Conservation (phyloP, 371 early-diverging fungal species). For the Syncephalastrum sp. region DNA sequence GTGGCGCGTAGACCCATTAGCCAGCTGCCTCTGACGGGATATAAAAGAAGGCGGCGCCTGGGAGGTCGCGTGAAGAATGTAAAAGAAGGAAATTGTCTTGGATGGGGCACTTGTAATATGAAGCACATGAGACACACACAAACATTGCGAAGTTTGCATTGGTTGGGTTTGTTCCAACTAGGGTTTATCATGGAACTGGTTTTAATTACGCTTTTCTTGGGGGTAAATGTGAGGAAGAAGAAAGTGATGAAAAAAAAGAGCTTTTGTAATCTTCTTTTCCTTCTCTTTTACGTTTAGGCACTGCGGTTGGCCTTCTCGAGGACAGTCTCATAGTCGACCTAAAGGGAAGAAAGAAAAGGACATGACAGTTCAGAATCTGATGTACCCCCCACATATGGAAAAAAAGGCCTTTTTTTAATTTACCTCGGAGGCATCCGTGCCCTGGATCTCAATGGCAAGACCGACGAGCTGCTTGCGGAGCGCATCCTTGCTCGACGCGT, state of each 20-base stretch:
- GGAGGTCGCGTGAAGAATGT: too few relatives aligned
- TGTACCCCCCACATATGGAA: constrained; percentile 1
- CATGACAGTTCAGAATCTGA: not conserved
- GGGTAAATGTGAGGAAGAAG: not conserved
- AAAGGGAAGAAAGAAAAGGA: constrained; percentile 15
- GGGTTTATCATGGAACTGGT: not conserved
- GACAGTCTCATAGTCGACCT: constrained; percentile 74
- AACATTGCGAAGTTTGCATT: not conserved
- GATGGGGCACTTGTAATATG: too few relatives aligned
- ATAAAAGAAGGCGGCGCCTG: too few relatives aligned
- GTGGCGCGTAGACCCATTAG: too few relatives aligned
- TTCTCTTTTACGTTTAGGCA: constrained; percentile 15
- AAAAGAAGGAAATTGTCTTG: too few relatives aligned
- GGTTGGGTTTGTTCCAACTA: not conserved
- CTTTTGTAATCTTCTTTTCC: not conserved
- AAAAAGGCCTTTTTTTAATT: not conserved
- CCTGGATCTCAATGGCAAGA: constrained; percentile 81
- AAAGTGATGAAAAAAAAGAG: constrained; percentile 1
- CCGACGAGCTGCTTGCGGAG: constrained; percentile 78
- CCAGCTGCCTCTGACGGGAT: too few relatives aligned
- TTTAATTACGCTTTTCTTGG: not conserved
- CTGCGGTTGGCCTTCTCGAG: constrained; percentile 69
- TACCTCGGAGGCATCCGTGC: constrained; percentile 74
- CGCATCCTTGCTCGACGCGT: constrained; percentile 86
- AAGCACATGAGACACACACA: not conserved